Base-by-base conservation (phyloP, 495 filamentous ascomycete genomes). In the Oleoguttula mirabilis region DNA sequence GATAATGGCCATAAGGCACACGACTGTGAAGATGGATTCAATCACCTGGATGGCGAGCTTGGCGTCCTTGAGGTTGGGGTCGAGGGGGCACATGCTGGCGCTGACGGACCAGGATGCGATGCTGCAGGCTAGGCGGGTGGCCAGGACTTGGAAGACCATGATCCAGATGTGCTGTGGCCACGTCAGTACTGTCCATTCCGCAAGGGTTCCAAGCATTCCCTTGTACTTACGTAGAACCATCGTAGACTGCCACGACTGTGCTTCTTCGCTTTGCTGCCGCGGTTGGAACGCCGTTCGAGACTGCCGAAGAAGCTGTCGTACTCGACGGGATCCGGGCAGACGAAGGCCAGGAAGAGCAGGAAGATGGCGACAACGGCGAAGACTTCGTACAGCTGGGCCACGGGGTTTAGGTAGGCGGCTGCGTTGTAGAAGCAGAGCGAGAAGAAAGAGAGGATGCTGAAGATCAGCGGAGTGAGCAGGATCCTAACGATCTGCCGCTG, bases 141-240 rank as follows among this genome's bases (percentile, higher is more conserved):
- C 23, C 3, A 47, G 44, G 8, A 20, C n/a, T 16, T 47, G 44
- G 37, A 47, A 47, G 17, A 47, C 44, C 4, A 32, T 14, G 19
- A 41, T 21, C 44, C 44, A 41, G 19, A 47, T 21, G 11, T 38
- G 24, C 43, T 45, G 21, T 5, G 30, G 22, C 15, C n/a, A n/a
- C n/a, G n/a, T n/a, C 14, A 38, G 21, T 17, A 23, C 4, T 31
- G 15, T 12, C 3, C 3, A 20, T 24, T 45, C 4, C 7, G 12
- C 19, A 6, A 22, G 16, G 8, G 6, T 10, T 4, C 5, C 5
- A 36, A 10, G 1, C 2, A 10, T 5, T 19, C 21, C 25, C 4
- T 15, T n/a, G 6, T 10, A 17, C 43, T 39, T 45, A 41, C 44
- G 22, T 47, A 47, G 20, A 47, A 47, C 36, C 36, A 47, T 24